Evolutionary conservation across 2,329 filamentous ascomycete species (phyloP).

Genomic region (Monilinia laxa): DNA sequence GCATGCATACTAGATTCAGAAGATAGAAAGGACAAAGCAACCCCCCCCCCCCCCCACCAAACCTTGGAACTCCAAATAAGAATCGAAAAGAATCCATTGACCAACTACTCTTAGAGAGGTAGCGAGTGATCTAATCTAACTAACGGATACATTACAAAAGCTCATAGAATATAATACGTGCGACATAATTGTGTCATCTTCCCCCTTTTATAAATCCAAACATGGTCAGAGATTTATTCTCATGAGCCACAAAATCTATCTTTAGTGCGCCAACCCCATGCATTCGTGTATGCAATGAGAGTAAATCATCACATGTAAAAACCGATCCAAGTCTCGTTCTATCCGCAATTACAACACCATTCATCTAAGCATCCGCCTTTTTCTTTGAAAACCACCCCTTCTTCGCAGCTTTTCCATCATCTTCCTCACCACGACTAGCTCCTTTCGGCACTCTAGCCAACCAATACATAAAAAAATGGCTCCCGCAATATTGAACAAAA

Average conservation of each 20-base stretch:
- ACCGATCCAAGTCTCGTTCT: background rate
- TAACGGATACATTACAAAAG: too few species aligned
- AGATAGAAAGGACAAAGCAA: too few species aligned
- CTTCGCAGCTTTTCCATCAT: background rate
- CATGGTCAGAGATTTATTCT: background rate
- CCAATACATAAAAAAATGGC: slow-evolving; percentile 56
- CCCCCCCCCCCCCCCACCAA: too few species aligned
- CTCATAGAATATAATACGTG: background rate
- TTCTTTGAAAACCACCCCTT: slow-evolving; percentile 21
- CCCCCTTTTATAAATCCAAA: background rate
- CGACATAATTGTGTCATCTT: background rate
- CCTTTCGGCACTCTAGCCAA: slow-evolving; percentile 49
- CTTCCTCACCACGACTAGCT: slow-evolving; percentile 31
- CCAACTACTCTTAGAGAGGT: too few species aligned
- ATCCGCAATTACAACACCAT: background rate
- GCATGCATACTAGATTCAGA: too few species aligned
- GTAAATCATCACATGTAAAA: too few species aligned
- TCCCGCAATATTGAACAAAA: slow-evolving; percentile 54
- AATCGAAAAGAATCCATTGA: too few species aligned
- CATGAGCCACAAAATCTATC: background rate
- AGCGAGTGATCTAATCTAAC: too few species aligned
- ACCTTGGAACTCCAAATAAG: too few species aligned
- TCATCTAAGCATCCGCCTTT: slow-evolving; percentile 8
- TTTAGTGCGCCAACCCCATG: background rate
- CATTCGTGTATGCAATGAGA: background rate